A percentile compares a stretch with the other conserved stretches of the same genome.
These are phyloP conservation scores for Magnaporthales sp. DNA, from an alignment of 2,329 filamentous ascomycete species.

Conservation along the genomic window DNA sequence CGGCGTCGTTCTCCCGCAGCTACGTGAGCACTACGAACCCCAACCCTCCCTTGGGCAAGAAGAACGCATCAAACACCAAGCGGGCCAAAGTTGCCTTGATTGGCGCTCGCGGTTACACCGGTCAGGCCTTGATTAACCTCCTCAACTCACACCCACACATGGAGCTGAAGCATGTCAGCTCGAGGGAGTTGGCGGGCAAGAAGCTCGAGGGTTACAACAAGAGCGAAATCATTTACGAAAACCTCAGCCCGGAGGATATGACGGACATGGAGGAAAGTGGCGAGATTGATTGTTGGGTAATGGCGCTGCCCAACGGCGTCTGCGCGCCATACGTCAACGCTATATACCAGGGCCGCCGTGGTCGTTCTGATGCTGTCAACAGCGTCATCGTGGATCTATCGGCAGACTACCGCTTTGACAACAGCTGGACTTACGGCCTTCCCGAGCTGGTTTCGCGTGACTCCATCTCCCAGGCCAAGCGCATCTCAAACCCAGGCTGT, in stretches of 20 bases:
- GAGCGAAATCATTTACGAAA: conserved; percentile 87
- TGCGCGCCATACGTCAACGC: conserved; percentile 93
- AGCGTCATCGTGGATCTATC: conserved; percentile 88
- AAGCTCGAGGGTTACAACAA: conserved; percentile 86
- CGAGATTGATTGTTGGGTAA: conserved; percentile 91
- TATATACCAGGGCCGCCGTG: conserved; percentile 59
- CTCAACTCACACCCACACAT: conserved; percentile 83
- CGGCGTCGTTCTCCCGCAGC: conserved; percentile 27
- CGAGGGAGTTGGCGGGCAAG: conserved; percentile 81
- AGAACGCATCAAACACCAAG: conserved; percentile 74
- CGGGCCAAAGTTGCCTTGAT: conserved; percentile 80
- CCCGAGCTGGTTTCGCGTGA: conserved; percentile 75
- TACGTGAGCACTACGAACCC: conserved; percentile 68
- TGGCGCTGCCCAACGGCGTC: conserved; percentile 92
- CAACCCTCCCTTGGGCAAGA: conserved; percentile 81
- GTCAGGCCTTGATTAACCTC: conserved; percentile 80
- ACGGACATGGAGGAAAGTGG: conserved; percentile 74
- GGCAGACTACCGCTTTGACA: conserved; percentile 91
- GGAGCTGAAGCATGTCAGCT: conserved; percentile 86
- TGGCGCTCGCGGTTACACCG: conserved; percentile 88
- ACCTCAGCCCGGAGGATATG: conserved; percentile 78
- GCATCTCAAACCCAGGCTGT: conserved; percentile 90
- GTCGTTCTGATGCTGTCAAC: conserved; percentile 22
- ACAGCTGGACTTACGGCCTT: conserved; percentile 79
- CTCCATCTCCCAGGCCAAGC: conserved; percentile 66